These are phyloP conservation scores for Suillus subluteus DNA, from an alignment of 768 basidiomycete species.

Conservation along the genomic window DNA sequence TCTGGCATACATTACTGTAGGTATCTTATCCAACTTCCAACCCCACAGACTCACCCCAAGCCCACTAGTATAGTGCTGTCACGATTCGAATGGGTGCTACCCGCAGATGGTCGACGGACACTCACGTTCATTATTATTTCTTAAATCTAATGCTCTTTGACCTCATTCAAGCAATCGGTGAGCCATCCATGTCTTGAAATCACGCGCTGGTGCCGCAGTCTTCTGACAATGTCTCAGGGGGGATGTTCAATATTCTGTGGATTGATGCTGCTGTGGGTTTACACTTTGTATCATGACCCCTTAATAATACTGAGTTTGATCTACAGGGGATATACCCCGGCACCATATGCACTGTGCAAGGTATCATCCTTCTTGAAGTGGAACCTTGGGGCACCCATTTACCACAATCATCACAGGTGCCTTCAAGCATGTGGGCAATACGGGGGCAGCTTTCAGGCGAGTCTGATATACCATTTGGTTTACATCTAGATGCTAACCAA, in stretches of 20 bases:
- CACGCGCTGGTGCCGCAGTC: background rate
- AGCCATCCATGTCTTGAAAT: constrained; percentile 6
- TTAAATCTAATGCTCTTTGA: constrained; percentile 36
- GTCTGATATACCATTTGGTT: background rate
- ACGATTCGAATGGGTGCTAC: constrained; percentile 26
- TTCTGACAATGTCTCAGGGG: constrained; percentile 31
- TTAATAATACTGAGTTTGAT: background rate
- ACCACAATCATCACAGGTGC: constrained; percentile 27
- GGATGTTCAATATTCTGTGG: constrained; percentile 42
- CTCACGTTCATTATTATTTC: constrained; percentile 40
- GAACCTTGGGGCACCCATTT: background rate
- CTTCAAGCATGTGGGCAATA: constrained; percentile 44
- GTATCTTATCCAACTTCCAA: constrained; percentile 1
- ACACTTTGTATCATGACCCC: background rate
- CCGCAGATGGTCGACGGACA: constrained; percentile 33
- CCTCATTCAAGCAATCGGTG: constrained; percentile 38
- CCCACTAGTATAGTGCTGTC: constrained; percentile 30
- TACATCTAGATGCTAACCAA: constrained; percentile 11
- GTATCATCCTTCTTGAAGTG: constrained; percentile 19
- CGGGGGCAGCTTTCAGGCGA: constrained; percentile 43
- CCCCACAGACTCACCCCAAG: background rate
- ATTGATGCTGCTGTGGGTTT: constrained; percentile 33
- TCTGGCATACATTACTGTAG: constrained; percentile 34
- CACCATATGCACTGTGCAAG: constrained; percentile 39
- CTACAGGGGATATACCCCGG: constrained; percentile 35